Evolutionary conservation across 805 yeast species (phyloP).

Genomic region (Starmerella bacillaris): DNA sequence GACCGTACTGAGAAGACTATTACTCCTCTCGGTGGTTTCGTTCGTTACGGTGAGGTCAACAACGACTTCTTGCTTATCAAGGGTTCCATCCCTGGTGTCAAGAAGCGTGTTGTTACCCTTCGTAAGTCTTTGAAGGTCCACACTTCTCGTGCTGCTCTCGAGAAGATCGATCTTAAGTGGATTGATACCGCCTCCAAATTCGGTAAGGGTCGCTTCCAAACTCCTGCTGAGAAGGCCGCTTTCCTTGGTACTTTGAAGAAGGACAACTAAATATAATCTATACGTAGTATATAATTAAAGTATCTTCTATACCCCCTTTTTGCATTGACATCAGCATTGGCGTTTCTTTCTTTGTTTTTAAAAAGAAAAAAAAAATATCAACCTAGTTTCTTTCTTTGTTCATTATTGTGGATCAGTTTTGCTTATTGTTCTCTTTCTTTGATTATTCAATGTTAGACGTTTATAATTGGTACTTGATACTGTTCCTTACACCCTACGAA

Average conservation of each 20-base stretch:
- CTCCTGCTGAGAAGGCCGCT: slow-evolving; percentile 99
- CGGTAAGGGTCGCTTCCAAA: slow-evolving; percentile 99
- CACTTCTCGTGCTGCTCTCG: slow-evolving; percentile 94
- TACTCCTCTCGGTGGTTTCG: slow-evolving; percentile 99
- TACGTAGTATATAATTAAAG: not conserved
- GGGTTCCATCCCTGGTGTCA: slow-evolving; percentile 99
- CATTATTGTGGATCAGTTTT: too few species aligned
- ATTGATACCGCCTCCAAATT: slow-evolving; percentile 99
- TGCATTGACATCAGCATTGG: too few species aligned
- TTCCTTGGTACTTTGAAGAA: slow-evolving; percentile 99
- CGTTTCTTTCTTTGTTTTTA: too few species aligned
- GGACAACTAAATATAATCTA: slow-evolving; percentile 46
- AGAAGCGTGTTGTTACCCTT: slow-evolving; percentile 97
- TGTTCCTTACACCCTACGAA: too few species aligned
- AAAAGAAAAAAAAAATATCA: too few species aligned
- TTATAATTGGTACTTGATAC: too few species aligned
- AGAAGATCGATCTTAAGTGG: slow-evolving; percentile 95
- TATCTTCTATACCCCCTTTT: not conserved
- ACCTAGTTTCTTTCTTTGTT: too few species aligned
- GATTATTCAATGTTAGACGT: too few species aligned
- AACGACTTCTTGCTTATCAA: slow-evolving; percentile 94
- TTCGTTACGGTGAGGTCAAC: slow-evolving; percentile 94
- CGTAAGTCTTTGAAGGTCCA: slow-evolving; percentile 96
- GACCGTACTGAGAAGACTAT: slow-evolving; percentile 99
- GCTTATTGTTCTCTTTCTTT: too few species aligned